Evolutionary conservation across 495 filamentous ascomycete genomes (phyloP), one percentile per base, ranked within the genome.

Genomic region (Penicillium arizonense): DNA sequence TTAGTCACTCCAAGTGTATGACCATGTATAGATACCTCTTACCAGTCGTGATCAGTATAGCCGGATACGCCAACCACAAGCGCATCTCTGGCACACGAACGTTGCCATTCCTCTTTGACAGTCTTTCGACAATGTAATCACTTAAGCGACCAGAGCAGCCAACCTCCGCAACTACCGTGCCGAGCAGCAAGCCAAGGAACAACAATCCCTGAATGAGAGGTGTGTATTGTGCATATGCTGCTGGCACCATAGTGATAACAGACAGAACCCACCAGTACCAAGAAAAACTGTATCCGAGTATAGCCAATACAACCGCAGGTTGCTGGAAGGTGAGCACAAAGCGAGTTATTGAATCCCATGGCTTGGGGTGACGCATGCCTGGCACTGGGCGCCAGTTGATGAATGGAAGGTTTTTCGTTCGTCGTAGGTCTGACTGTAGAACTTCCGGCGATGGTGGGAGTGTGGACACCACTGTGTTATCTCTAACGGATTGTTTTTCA

Each of bases 191-290:
- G 3, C 82, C 82, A 8, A 83, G 43, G 52, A 81, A 86, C 7
- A 85, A 58, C 0, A 87, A 63, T 3, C 83, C 82, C 55, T 86
- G 82, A 24, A 81, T 78, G 12, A 83, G 63, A 5, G 81, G 77
- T 0, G 62, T 58, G 48, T 79, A 82, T 9, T 61, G 47, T 26
- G 62, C 58, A 53, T 87, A 87, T n/a, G 82, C 83, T 16, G 73
- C 70, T 0, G 83, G 83, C 7, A 84, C 65, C 69, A 82, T 74
- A 3, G 83, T 85, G 20, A 86, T 79, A 10, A 86, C 69, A 0
- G 79, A 82, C 6, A 85, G 55, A 10, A 87, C 64, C 82, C 81
- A 86, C 82, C 82, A 85, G 63, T 86, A 85, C 78, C 78, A 84
- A 3, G 71, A 58, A 54, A 85, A 85, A 46, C 68, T 76, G 63